A percentile compares a stretch with the other conserved stretches of the same genome.
These are phyloP conservation scores for Hypoxylon sp. DNA, from an alignment of 2,329 filamentous ascomycete genomes.

Conservation along the genomic window DNA sequence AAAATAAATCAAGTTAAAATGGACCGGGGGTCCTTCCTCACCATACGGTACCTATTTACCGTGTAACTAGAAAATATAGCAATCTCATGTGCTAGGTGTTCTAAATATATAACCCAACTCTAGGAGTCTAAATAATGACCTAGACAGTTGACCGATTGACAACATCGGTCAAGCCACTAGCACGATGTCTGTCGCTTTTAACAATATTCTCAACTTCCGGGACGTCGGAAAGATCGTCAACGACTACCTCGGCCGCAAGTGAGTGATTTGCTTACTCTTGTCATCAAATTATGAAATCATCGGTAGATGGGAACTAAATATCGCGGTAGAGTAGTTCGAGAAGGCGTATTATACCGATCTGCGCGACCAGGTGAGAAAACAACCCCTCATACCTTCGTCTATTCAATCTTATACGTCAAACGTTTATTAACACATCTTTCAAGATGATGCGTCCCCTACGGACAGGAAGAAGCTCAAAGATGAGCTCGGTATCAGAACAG, in stretches of 20 bases:
- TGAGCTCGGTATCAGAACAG: conserved; percentile 75
- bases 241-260: conserved; percentile 69
- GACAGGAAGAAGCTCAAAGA: conserved; percentile 74
- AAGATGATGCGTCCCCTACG: conserved; percentile 77
- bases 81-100: not conserved
- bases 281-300: not conserved
- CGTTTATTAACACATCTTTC: not conserved
- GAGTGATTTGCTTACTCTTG: conserved; percentile 45
- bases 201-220: conserved; percentile 80
- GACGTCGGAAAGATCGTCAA: conserved; percentile 82
- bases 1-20: not conserved
- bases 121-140: not conserved
- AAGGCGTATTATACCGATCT: conserved; percentile 78
- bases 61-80: not conserved
- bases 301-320: not conserved
- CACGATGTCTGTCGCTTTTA: conserved; percentile 58
- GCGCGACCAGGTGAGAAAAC: conserved; percentile 69
- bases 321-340: conserved; percentile 63
- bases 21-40: not conserved
- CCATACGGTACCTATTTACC: not conserved
- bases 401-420: not conserved
- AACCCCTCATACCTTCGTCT: not conserved
- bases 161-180: not conserved
- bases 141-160: not conserved
- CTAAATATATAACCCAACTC: not conserved